Evolutionary conservation across 1,284 basidiomycete genomes (phyloP).

Genomic region (Ganoderma sp.): DNA sequence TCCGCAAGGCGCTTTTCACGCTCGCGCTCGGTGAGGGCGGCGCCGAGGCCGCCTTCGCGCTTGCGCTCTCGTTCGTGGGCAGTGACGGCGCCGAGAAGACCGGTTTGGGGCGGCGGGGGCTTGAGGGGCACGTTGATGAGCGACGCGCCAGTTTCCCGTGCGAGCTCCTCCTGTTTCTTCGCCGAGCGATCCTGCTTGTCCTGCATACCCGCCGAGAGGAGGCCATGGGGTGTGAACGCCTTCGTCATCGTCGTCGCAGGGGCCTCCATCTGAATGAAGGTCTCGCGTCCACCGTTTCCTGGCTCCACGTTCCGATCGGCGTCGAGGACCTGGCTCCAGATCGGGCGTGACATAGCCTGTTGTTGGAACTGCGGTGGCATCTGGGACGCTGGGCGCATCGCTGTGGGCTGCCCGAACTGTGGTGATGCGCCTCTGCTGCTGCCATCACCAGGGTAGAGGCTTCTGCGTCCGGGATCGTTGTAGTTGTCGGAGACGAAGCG

Average conservation of each 20-base stretch:
- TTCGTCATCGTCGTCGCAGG: constrained; percentile 82
- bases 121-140: constrained; percentile 94
- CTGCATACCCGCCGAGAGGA: constrained; percentile 93
- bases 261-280: constrained; percentile 85
- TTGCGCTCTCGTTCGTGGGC: constrained; percentile 94
- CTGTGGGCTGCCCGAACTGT: constrained; percentile 32
- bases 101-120: constrained; percentile 94
- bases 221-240: constrained; percentile 91
- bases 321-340: constrained; percentile 90
- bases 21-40: constrained; percentile 93
- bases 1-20: constrained; percentile 89
- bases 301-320: constrained; percentile 57
- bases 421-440: constrained; percentile 55
- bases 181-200: constrained; percentile 96
- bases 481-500: constrained; percentile 47
- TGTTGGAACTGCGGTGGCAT: constrained; percentile 30
- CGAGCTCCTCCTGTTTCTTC: constrained; percentile 91
- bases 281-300: constrained; percentile 55
- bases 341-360: constrained; percentile 63
- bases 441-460: constrained; percentile 46
- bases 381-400: constrained; percentile 40
- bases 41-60: constrained; percentile 93
- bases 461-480: constrained; percentile 45
- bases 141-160: constrained; percentile 87
- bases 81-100: constrained; percentile 94